Conservation (phyloP, 1,139 yeast genomes). For the Geotrichum bryndzae region DNA sequence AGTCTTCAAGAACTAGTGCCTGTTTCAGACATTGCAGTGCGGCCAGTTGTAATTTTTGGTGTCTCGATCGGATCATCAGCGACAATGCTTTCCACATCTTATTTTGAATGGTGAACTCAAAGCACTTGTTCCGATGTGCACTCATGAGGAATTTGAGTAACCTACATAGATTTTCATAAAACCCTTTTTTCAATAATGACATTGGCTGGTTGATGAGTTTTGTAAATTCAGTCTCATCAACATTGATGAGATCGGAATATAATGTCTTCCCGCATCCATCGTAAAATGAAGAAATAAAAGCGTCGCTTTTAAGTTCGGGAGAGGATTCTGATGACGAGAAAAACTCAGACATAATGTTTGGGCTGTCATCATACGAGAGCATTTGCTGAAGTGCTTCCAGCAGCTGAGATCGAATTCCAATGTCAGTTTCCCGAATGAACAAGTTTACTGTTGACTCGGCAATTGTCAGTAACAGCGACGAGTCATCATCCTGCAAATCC, state of each 20-base stretch:
- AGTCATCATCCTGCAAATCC: not conserved
- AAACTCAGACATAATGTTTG: not conserved
- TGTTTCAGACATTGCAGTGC: slow-evolving; percentile 6
- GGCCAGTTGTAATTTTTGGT: not conserved
- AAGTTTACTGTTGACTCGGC: slow-evolving; percentile 48
- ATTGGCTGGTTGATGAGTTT: not conserved
- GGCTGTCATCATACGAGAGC: slow-evolving; percentile 40
- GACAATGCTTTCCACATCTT: slow-evolving; percentile 23
- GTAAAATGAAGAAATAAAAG: slow-evolving; percentile 22
- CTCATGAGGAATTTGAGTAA: slow-evolving; percentile 58
- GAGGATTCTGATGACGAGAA: slow-evolving; percentile 3
- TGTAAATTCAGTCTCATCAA: not conserved
- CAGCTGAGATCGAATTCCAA: slow-evolving; percentile 75
- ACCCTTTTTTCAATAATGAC: slow-evolving; percentile 35
- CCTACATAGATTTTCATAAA: slow-evolving; percentile 63
- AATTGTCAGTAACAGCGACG: not conserved
- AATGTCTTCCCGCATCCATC: slow-evolving; percentile 21
- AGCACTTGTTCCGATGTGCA: slow-evolving; percentile 51
- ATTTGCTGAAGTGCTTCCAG: slow-evolving; percentile 73
- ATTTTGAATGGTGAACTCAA: slow-evolving; percentile 56
- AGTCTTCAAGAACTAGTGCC: slow-evolving; percentile 1
- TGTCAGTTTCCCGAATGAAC: slow-evolving; percentile 55
- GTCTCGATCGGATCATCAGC: not conserved
- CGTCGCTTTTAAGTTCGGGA: slow-evolving; percentile 20
- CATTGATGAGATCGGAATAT: slow-evolving; percentile 19